phyloP scores from a whole-genome alignment of 495 filamentous ascomycete genomes.

The Amniculicola lignicola region DNA sequence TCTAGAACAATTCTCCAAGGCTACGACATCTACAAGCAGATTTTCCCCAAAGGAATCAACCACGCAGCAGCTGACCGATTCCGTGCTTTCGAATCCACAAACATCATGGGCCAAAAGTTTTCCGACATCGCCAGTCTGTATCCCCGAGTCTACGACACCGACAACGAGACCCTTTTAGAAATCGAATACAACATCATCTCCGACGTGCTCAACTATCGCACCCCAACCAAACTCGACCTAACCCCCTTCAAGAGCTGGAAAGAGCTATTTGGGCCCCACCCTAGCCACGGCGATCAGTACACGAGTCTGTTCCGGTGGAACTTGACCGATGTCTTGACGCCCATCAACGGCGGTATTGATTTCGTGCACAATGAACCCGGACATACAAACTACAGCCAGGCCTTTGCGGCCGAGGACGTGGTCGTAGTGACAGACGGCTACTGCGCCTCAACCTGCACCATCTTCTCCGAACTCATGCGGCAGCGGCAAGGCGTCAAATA shows the following conservation, averaged over 20 bases:
- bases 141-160: conserved; percentile 8
- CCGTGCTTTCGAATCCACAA: conserved; percentile 45
- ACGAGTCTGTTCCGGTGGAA: conserved; percentile 35
- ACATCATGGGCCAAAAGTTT: conserved; percentile 47
- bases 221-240: conserved; percentile 18
- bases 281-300: conserved; percentile 27
- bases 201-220: conserved; percentile 31
- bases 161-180: conserved; percentile 18
- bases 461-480: conserved; percentile 58
- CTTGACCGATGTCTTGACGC: conserved; percentile 29
- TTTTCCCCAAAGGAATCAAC: conserved; percentile 45
- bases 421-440: conserved; percentile 53
- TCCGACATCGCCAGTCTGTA: conserved; percentile 33
- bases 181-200: conserved; percentile 25
- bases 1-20: conserved; percentile 40
- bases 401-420: conserved; percentile 37
- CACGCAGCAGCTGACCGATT: conserved; percentile 47
- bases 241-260: conserved; percentile 28
- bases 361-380: conserved; percentile 40
- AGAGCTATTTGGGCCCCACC: conserved; percentile 28
- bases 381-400: conserved; percentile 41
- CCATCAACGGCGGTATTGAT: conserved; percentile 27
- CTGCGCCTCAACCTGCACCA: conserved; percentile 62
- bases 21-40: conserved; percentile 45
- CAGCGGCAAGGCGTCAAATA: conserved; percentile 55